These are phyloP conservation scores for Meyerozyma sp. DNA, from an alignment of 1,139 yeast species.

Conservation along the genomic window DNA sequence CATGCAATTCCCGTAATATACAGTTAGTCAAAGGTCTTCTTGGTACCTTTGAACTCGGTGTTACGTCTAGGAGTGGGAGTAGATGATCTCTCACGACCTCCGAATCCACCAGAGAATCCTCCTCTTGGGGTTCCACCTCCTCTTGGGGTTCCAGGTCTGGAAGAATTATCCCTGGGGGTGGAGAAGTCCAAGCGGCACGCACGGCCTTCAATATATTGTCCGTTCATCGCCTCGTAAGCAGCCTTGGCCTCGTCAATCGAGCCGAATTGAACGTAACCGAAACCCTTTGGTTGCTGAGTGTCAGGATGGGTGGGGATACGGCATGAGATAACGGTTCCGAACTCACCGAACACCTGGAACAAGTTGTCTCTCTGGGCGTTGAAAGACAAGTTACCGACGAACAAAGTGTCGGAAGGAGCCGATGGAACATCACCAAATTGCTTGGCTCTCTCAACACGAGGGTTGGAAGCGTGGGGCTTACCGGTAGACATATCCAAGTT, in stretches of 20 bases:
- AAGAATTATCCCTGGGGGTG: constrained; percentile 66
- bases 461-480: constrained; percentile 57
- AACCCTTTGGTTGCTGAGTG: constrained; percentile 98
- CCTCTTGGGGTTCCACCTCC: constrained; percentile 9
- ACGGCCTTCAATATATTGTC: constrained; percentile 86
- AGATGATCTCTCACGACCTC: constrained; percentile 36
- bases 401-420: constrained; percentile 90
- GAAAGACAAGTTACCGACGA: constrained; percentile 93
- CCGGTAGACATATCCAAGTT: constrained; percentile 89
- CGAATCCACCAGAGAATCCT: constrained; percentile 21
- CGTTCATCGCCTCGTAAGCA: constrained; percentile 84
- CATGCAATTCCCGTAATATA: constrained; percentile 1
- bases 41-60: constrained; percentile 66
- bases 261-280: constrained; percentile 92
- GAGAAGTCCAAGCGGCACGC: constrained; percentile 93
- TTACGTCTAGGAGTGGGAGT: constrained; percentile 53
- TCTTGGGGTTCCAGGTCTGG: constrained; percentile 16
- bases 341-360: constrained; percentile 64
- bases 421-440: constrained; percentile 87
- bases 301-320: constrained; percentile 98
- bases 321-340: constrained; percentile 80
- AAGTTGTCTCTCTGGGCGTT: constrained; percentile 76
- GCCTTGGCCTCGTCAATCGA: constrained; percentile 85
- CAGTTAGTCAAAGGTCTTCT: constrained; percentile 67
- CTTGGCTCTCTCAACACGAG: constrained; percentile 68